phyloP scores from a whole-genome alignment of 2,329 filamentous ascomycete genomes.

The Aaosphaeria pasadenensis region DNA sequence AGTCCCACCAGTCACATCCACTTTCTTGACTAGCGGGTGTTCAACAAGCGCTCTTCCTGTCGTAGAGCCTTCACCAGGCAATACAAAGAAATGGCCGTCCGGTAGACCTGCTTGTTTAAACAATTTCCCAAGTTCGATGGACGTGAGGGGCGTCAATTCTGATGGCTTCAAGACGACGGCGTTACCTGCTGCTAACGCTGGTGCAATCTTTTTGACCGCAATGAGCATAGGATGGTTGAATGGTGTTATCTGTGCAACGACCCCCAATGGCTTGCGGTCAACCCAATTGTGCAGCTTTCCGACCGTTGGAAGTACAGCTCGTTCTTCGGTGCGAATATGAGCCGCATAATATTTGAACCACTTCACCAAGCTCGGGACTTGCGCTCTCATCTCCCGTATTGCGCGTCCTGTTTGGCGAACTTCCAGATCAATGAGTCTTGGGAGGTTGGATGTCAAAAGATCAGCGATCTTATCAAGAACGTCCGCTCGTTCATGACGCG shows the following conservation, averaged over 20 bases:
- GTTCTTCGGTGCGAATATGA: conserved; percentile 64
- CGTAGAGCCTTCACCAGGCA: conserved; percentile 29
- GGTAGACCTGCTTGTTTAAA: conserved; percentile 37
- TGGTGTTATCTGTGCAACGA: conserved; percentile 38
- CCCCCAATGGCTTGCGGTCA: conserved; percentile 36
- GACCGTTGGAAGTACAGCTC: conserved; percentile 62
- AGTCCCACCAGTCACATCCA: conserved; percentile 39
- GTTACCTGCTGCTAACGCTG: conserved; percentile 35
- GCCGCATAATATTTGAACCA: conserved; percentile 73
- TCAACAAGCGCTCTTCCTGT: conserved; percentile 36
- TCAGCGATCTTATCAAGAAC: conserved; percentile 60
- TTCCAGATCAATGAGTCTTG: conserved; percentile 60
- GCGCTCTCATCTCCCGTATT: conserved; percentile 67
- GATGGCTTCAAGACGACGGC: conserved; percentile 37
- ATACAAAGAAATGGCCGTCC: conserved; percentile 34
- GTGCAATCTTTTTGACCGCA: conserved; percentile 40
- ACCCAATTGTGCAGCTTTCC: conserved; percentile 51
- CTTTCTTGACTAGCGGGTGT: conserved; percentile 35
- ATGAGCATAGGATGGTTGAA: conserved; percentile 41
- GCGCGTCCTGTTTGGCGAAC: conserved; percentile 66
- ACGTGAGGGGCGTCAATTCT: conserved; percentile 37
- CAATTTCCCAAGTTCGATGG: conserved; percentile 33
- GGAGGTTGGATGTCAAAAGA: conserved; percentile 53
- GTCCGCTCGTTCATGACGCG: conserved; percentile 58
- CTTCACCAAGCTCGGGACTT: conserved; percentile 62